Conservation (phyloP, 768 basidiomycete genomes). For the Amanita phalloides region DNA sequence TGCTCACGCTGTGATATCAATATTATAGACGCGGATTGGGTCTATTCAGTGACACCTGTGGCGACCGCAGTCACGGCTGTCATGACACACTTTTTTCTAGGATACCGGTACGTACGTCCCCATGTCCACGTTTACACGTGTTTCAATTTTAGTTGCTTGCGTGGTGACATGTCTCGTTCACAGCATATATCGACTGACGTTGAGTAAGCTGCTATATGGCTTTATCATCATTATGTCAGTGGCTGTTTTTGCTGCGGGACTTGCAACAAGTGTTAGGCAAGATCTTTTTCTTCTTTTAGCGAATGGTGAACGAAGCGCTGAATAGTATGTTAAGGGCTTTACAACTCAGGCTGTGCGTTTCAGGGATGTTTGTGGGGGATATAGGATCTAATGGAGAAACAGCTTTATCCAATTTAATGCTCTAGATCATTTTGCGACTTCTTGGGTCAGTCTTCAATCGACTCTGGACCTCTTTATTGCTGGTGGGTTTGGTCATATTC, state of each 20-base stretch:
- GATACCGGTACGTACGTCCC: not conserved
- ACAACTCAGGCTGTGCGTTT: not conserved
- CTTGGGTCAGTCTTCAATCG: slow-evolving; percentile 7
- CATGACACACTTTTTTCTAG: not conserved
- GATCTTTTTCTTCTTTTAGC: not conserved
- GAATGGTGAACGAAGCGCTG: not conserved
- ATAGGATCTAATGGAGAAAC: not conserved
- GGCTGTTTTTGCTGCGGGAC: not conserved
- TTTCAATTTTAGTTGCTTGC: not conserved
- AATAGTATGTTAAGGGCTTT: not conserved
- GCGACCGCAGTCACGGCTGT: slow-evolving; percentile 7
- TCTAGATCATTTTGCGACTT: slow-evolving; percentile 1
- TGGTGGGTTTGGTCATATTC: not conserved
- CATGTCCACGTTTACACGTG: not conserved
- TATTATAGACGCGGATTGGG: too few relatives aligned
- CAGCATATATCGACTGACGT: not conserved
- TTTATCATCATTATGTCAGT: not conserved
- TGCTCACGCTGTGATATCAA: not conserved
- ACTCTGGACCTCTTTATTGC: slow-evolving; percentile 6
- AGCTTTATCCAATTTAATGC: not conserved
- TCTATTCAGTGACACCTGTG: not conserved
- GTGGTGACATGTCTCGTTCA: not conserved
- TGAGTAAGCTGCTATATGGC: not conserved
- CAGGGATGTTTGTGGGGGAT: not conserved
- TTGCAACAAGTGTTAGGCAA: not conserved